Base-by-base conservation (phyloP, 2,329 filamentous ascomycete genomes). In the Arthrobotrys iridis region DNA sequence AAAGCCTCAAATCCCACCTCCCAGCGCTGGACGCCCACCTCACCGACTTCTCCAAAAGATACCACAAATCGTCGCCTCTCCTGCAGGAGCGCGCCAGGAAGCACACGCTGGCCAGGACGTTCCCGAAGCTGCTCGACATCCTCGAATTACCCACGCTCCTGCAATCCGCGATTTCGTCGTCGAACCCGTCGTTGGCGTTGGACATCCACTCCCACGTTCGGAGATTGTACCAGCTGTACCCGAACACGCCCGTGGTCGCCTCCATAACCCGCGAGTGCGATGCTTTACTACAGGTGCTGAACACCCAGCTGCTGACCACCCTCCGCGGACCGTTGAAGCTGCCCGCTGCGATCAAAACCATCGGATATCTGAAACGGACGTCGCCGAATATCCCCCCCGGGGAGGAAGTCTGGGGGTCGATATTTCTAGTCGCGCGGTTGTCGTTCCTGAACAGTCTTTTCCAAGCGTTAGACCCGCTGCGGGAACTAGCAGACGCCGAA, bases 181-280 rank as follows among this genome's bases (percentile, higher is more conserved):
- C 83, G 0, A 96, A 93, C 78, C 96, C 97, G 84, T 90, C 93
- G 1, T 92, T 93, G 0, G 93, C 93, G 0, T 85, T 99, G 33
- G 95, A 99, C 82, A 86, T 99, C 1, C 91, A 96, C 80, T 90
- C 92, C n/a, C 95, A 98, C 81, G 95, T 97, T 80, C 92, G 92
- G 78, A 88, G 95, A 5, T 85, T 99, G 4, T 89, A 93, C 75
- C 88, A 89, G 0, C 85, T 98, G 26, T 96, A 97, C 81, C 91
- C 93, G 0, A 85, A 89, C 60, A 97, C 93, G 0, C 84, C 87
- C 0, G 84, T 98, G 45, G 87, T 98, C 24, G 85, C 85, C 15
- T 90, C 90, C 22, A 89, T 98, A 18, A 86, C 89, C 7, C 81
- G 83, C 1, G 92, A 97, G 81, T 92, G 94, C 7, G 93, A 97